Conservation (phyloP, 2,329 filamentous ascomycete genomes). For the Gyromitra esculenta region DNA sequence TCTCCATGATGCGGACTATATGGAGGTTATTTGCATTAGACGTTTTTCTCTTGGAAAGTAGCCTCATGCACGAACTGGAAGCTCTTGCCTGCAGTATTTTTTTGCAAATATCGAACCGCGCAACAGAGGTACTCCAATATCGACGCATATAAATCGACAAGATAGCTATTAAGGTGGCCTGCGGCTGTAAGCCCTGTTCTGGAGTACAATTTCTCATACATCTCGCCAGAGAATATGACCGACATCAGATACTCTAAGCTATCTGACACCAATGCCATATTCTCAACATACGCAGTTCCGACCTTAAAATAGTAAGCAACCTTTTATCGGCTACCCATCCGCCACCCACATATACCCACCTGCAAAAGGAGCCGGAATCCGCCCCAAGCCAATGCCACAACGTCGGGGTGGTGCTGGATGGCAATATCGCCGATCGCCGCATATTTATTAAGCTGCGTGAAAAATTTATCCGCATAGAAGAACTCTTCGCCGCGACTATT, state of each 20-base stretch:
- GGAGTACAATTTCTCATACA: constrained; percentile 51
- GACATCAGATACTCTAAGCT: constrained; percentile 42
- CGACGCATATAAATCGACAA: constrained; percentile 12
- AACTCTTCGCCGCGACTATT: constrained; percentile 3
- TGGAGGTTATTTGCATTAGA: not conserved
- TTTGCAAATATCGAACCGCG: not conserved
- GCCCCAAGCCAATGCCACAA: constrained; percentile 32
- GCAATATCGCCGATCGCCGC: constrained; percentile 37
- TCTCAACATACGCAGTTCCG: constrained; percentile 39
- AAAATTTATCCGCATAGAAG: constrained; percentile 6
- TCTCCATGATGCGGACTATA: not conserved
- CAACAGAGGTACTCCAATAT: constrained; percentile 15
- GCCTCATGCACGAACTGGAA: not conserved
- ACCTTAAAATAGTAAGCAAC: not conserved
- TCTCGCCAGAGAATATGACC: constrained; percentile 48
- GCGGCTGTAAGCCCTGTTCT: not conserved
- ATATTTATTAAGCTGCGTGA: constrained; percentile 29
- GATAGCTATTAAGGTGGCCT: not conserved
- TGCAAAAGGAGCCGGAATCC: constrained; percentile 24
- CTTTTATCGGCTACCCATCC: not conserved
- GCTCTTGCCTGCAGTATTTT: not conserved
- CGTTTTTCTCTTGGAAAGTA: not conserved
- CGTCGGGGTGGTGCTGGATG: constrained; percentile 34
- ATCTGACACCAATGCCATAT: constrained; percentile 28
- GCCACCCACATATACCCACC: not conserved